Conservation (phyloP, 306 rosid species). For the Fragaria nilgerrensis region DNA sequence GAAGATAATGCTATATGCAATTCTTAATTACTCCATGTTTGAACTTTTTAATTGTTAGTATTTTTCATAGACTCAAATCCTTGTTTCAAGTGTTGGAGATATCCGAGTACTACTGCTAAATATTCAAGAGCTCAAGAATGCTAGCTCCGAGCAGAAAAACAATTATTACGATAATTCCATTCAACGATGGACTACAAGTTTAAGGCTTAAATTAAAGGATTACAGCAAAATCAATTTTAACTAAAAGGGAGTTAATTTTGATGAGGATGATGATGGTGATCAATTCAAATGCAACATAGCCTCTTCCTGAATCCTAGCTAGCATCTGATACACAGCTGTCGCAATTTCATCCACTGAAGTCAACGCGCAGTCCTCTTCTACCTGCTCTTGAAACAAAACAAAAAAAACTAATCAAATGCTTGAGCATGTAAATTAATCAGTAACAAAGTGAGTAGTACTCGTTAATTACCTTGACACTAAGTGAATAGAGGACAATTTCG, state of each 20-base stretch:
- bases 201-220: background rate
- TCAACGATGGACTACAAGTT: background rate
- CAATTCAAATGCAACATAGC: slow-evolving; percentile 38
- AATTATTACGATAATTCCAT: background rate
- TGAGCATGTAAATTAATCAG: background rate
- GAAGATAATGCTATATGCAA: background rate
- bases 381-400: slow-evolving; percentile 33
- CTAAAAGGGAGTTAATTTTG: background rate
- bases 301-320: slow-evolving; percentile 70
- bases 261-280: background rate
- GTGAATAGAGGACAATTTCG: slow-evolving; percentile 61
- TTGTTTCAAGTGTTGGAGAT: background rate
- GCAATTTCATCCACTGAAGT: slow-evolving; percentile 91
- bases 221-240: background rate
- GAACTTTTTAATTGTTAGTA: background rate
- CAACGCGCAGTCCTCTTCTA: slow-evolving; percentile 84
- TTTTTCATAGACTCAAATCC: background rate
- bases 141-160: background rate
- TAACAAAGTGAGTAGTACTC: background rate
- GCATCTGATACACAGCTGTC: slow-evolving; percentile 66
- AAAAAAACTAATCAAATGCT: background rate
- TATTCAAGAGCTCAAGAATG: background rate
- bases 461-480: slow-evolving; percentile 67
- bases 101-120: background rate
- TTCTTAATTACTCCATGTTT: background rate